Conservation (phyloP, 345 rosid species). For the Salix purpurea region DNA sequence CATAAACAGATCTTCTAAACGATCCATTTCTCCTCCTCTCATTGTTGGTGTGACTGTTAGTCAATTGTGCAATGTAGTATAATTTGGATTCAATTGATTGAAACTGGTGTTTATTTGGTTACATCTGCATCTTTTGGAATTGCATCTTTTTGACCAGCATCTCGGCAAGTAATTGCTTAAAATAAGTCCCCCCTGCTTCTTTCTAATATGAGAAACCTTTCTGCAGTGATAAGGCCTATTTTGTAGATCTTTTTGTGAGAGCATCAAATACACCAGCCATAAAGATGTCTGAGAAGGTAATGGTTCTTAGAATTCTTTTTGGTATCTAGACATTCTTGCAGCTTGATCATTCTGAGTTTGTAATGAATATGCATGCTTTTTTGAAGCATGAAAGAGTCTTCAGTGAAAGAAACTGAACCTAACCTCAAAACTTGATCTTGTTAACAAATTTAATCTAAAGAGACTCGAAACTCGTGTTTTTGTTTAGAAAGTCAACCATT, state of each 20-base stretch:
- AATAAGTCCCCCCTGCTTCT: not conserved
- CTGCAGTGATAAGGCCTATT: conserved; percentile 84
- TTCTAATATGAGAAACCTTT: conserved; percentile 9
- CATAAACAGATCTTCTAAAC: not conserved
- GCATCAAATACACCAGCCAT: conserved; percentile 93
- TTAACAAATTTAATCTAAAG: too few species aligned
- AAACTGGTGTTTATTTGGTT: not conserved
- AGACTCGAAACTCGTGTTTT: too few species aligned
- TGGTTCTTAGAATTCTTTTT: not conserved
- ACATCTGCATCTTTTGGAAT: not conserved
- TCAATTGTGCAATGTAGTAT: not conserved
- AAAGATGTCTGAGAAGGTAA: conserved; percentile 98
- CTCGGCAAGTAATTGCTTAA: not conserved
- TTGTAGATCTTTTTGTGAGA: conserved; percentile 92
- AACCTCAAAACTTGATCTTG: not conserved
- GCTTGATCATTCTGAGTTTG: not conserved
- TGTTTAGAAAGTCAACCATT: too few species aligned
- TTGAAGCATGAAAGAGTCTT: not conserved
- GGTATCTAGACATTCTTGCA: not conserved
- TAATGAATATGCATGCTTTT: not conserved
- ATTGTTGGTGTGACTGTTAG: not conserved
- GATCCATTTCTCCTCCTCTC: not conserved
- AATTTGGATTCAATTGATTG: not conserved
- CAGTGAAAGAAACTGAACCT: not conserved
- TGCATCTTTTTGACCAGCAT: not conserved